Base-by-base conservation (phyloP, 2,329 filamentous ascomycete genomes). In the Colletotrichum sp. region DNA sequence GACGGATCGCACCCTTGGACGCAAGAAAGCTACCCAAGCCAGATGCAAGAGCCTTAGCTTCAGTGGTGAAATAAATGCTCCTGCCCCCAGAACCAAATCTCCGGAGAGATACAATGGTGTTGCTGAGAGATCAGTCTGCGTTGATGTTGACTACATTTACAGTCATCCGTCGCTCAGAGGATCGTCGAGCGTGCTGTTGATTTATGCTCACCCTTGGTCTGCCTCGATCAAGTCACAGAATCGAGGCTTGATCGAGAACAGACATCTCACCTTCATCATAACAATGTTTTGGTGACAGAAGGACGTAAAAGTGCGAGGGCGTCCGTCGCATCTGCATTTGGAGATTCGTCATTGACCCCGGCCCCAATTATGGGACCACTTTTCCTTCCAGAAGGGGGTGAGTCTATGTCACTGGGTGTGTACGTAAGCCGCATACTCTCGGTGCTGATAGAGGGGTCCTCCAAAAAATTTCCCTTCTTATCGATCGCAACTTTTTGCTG, bases 401-500 rank as follows among this genome's bases (percentile, higher is more conserved):
- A 36, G 9, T 21, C 55, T 65, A 68, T n/a, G 12, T 18, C n/a
- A 10, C n/a, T 32, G 65, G 74, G 70, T 34, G 74, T 76, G 74
- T 63, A 69, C 65, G 36, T 76, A 76, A 74, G 26, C 71, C 59
- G 65, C 71, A 65, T 62, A 55, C 32, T 76, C 64, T 76, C 70
- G 71, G 70, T 69, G 74, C 55, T 65, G 70, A 74, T 76, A 59
- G 77, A 78, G 77, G 77, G 77, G 77, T 78, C 76, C 65, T 49
- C 49, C 69, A 76, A 76, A 78, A 78, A 78, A 78, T 69, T 77
- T 78, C 76, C 65, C 60, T 34, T 75, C 55, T 63, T 65, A 52
- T 71, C 49, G 63, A 71, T 71, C 72, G 74, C 65, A 76, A 69
- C 70, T 74, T 76, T 69, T 74, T 49, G 74, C 74, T 69, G 44